A percentile compares a stretch with the other conserved stretches of the same genome.
phyloP scores from a whole-genome alignment of 805 yeast species.

The Cyberlindnera suaveolens region DNA sequence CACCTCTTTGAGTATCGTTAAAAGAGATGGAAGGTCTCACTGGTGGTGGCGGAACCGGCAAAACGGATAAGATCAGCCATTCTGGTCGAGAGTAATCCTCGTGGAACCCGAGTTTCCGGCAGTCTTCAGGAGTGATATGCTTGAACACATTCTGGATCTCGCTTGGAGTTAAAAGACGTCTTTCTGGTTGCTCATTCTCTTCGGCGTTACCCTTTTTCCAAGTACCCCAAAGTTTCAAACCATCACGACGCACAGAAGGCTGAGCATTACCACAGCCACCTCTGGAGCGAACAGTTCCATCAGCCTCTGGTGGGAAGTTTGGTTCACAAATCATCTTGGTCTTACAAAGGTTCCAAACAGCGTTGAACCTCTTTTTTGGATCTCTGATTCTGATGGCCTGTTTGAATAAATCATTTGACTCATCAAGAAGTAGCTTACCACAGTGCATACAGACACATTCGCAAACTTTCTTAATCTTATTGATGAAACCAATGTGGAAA shows the following conservation, averaged over 20 bases:
- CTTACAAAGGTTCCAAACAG: constrained; percentile 91
- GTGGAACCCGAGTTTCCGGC: constrained; percentile 77
- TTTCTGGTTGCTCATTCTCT: constrained; percentile 88
- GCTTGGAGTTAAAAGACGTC: constrained; percentile 77
- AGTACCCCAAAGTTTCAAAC: constrained; percentile 94
- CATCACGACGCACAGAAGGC: constrained; percentile 94
- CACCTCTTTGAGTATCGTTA: constrained; percentile 97
- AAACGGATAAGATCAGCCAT: constrained; percentile 95
- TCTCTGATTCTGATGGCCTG: constrained; percentile 85
- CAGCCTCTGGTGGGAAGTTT: constrained; percentile 63
- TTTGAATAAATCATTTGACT: constrained; percentile 61
- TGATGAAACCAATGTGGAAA: constrained; percentile 91
- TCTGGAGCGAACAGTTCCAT: constrained; percentile 51
- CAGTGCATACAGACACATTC: constrained; percentile 99
- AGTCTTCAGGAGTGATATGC: constrained; percentile 83
- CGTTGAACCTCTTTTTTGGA: constrained; percentile 93
- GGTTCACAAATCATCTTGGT: constrained; percentile 95
- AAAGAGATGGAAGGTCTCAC: constrained; percentile 98
- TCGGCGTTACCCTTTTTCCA: constrained; percentile 86
- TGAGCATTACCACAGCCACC: constrained; percentile 99
- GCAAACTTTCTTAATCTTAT: constrained; percentile 90
- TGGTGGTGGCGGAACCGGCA: constrained; percentile 99
- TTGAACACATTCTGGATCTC: constrained; percentile 89
- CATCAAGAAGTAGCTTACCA: constrained; percentile 89
- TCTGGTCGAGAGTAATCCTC: constrained; percentile 98